Percentiles rank a stretch among this genome's conserved stretches.
These are phyloP conservation scores for Leishmania arabica DNA, from an alignment of 208 protist species.

Conservation along the genomic window DNA sequence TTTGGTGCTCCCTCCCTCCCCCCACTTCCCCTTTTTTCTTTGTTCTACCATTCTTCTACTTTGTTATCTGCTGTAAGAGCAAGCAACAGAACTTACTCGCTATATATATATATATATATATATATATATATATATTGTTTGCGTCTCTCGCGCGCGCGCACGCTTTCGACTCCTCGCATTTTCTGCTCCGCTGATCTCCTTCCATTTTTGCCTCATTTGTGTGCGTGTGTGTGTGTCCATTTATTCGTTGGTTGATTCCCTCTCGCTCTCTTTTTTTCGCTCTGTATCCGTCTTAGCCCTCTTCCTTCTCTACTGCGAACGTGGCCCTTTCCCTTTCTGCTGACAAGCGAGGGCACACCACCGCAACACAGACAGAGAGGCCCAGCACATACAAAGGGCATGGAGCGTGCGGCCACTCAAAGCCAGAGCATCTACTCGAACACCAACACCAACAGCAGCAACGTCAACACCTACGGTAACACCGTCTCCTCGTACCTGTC, in stretches of 20 bases:
- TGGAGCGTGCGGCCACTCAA: constrained; percentile 6
- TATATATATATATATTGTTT: background rate
- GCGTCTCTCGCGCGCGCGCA: background rate
- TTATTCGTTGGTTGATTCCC: constrained; percentile 3
- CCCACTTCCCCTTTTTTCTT: background rate
- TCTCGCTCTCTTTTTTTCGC: background rate
- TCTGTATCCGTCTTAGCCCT: background rate
- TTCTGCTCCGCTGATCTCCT: background rate
- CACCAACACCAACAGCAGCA: constrained; percentile 9
- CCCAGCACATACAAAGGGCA: background rate
- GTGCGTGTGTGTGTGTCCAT: background rate
- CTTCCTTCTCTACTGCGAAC: background rate
- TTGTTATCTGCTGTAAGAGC: background rate
- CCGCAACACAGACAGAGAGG: background rate
- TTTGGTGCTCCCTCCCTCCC: no score
- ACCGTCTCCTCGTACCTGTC: constrained; percentile 9
- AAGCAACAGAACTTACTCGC: background rate
- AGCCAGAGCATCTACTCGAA: constrained; percentile 15
- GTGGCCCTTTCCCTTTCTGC: background rate
- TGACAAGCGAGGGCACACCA: background rate
- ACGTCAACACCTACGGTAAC: constrained; percentile 10
- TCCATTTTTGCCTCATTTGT: background rate
- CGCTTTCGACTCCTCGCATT: background rate
- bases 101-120: background rate
- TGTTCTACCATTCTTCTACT: background rate